phyloP scores from a whole-genome alignment of 2,329 filamentous ascomycete genomes.

The Penicillium sp. region DNA sequence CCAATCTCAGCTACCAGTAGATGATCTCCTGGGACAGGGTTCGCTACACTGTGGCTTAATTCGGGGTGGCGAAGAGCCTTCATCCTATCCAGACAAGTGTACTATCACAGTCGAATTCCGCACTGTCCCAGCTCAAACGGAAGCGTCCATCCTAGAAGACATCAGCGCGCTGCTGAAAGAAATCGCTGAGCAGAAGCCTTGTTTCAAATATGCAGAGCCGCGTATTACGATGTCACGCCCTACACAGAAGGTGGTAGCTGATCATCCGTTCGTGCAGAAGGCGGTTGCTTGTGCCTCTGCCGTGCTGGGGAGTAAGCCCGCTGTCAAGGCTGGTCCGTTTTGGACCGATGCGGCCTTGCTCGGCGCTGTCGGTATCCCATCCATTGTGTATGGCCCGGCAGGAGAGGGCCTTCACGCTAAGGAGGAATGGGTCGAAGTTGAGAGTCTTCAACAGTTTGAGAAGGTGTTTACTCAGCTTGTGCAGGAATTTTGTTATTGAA shows the following conservation, averaged over 20 bases:
- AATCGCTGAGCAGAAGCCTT: slow-evolving; percentile 32
- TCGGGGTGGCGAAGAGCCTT: slow-evolving; percentile 52
- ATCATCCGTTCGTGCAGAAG: slow-evolving; percentile 44
- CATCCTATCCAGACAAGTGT: slow-evolving; percentile 53
- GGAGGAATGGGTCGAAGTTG: slow-evolving; percentile 51
- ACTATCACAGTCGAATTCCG: slow-evolving; percentile 51
- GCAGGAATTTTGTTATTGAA: slow-evolving; percentile 20
- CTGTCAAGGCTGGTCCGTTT: slow-evolving; percentile 36
- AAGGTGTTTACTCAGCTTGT: slow-evolving; percentile 20
- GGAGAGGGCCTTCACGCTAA: slow-evolving; percentile 52
- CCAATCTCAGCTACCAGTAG: slow-evolving; percentile 34
- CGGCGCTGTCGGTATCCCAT: slow-evolving; percentile 45
- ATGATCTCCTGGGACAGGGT: slow-evolving; percentile 39
- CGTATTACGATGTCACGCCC: slow-evolving; percentile 45
- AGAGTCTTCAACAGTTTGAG: slow-evolving; percentile 42
- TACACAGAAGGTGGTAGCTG: slow-evolving; percentile 40
- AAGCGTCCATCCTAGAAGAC: slow-evolving; percentile 38
- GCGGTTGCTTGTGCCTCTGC: slow-evolving; percentile 29
- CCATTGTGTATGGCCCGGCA: slow-evolving; percentile 48
- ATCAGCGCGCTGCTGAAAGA: slow-evolving; percentile 38
- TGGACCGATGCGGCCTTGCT: slow-evolving; percentile 56
- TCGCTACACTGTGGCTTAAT: slow-evolving; percentile 51
- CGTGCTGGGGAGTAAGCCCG: slow-evolving; percentile 27
- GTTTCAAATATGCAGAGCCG: slow-evolving; percentile 43
- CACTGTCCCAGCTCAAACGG: slow-evolving; percentile 48